Percentiles rank a stretch among this genome's conserved stretches.
These are phyloP conservation scores for Pseudogymnoascus sp. DNA, from an alignment of 2,329 filamentous ascomycete genomes.

Conservation along the genomic window DNA sequence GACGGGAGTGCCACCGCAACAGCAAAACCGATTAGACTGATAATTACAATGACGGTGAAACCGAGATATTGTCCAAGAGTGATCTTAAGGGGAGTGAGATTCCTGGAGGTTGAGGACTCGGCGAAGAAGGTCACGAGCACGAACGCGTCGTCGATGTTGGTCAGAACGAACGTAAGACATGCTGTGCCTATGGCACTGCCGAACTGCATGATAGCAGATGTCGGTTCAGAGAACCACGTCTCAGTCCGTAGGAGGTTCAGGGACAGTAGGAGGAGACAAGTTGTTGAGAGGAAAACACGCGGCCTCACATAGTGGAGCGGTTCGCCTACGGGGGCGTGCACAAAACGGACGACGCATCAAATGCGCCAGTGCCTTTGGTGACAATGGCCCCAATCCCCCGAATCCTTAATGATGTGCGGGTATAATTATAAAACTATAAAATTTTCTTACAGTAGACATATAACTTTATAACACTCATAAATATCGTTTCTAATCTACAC, in stretches of 20 bases:
- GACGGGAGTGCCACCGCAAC: conserved; percentile 30
- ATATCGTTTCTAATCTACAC: background rate
- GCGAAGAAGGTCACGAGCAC: conserved; percentile 35
- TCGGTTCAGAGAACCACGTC: background rate
- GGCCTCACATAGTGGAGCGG: background rate
- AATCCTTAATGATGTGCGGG: background rate
- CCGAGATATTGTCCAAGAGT: conserved; percentile 44
- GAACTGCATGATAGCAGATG: background rate
- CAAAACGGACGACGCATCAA: background rate
- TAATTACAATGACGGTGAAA: conserved; percentile 31
- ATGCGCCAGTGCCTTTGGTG: conserved; percentile 16
- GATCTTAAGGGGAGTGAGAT: conserved; percentile 64
- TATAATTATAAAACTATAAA: background rate
- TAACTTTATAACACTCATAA: background rate
- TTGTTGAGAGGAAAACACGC: background rate
- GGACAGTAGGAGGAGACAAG: background rate
- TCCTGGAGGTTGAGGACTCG: conserved; percentile 33
- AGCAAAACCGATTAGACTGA: conserved; percentile 34
- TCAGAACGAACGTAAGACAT: conserved; percentile 21
- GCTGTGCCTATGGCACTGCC: background rate
- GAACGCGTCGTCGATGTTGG: conserved; percentile 32
- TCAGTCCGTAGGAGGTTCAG: background rate
- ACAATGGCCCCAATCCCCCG: background rate
- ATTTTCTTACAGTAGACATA: background rate
- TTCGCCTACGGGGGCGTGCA: background rate